Evolutionary conservation across 2,329 filamentous ascomycete species (phyloP).

Genomic region (Sclerotinia spermophila): DNA sequence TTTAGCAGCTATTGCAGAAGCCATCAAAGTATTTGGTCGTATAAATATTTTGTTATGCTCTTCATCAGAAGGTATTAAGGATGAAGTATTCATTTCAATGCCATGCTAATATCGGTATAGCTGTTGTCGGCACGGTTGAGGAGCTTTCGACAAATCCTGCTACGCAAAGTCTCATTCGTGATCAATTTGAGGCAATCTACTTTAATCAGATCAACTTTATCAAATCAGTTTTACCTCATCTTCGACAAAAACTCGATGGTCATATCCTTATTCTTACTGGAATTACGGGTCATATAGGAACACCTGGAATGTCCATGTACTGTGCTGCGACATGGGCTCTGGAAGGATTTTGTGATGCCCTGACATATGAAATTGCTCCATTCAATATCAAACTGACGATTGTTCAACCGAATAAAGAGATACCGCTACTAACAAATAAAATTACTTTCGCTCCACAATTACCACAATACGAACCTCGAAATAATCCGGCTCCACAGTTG

Average conservation of each 20-base stretch:
- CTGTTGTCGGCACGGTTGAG: constrained; percentile 85
- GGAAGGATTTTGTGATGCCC: constrained; percentile 91
- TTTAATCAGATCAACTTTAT: constrained; percentile 96
- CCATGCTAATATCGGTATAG: constrained; percentile 41
- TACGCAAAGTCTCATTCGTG: constrained; percentile 74
- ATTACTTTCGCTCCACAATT: constrained; percentile 81
- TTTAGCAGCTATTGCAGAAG: constrained; percentile 77
- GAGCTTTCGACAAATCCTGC: constrained; percentile 72
- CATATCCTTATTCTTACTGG: constrained; percentile 89
- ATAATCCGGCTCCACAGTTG: constrained; percentile 73
- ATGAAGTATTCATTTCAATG: too few species aligned
- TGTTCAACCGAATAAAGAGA: constrained; percentile 92
- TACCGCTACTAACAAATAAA: constrained; percentile 80
- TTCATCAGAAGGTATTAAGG: constrained; percentile 68
- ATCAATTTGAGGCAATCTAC: constrained; percentile 93
- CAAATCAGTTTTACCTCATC: constrained; percentile 76
- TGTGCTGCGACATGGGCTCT: constrained; percentile 92
- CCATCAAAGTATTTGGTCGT: constrained; percentile 76
- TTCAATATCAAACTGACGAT: constrained; percentile 97
- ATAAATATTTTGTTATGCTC: constrained; percentile 91
- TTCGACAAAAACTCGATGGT: constrained; percentile 76
- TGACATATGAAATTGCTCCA: constrained; percentile 93
- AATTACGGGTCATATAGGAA: constrained; percentile 88
- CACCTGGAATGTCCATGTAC: constrained; percentile 85
- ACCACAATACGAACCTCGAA: constrained; percentile 62